Evolutionary conservation across 1,139 yeast genomes (phyloP), one percentile per base, ranked within the genome.

Genomic region (Hyphopichia wangnamkhiaoensis): DNA sequence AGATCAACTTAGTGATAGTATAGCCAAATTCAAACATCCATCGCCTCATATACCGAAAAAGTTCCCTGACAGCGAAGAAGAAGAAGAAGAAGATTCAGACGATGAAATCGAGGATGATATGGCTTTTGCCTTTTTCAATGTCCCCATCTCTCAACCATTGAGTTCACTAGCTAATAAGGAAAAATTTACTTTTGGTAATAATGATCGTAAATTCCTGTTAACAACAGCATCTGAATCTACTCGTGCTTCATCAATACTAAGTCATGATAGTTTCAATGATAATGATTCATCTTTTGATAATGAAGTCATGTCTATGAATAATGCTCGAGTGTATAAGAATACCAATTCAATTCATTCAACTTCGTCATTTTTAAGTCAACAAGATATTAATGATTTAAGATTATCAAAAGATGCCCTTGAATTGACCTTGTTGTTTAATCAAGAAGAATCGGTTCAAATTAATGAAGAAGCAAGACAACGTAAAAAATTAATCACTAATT

Each of bases 81-180:
- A 30, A 14, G 31, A 31, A 19, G 38, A 33, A n/a, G 41, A 37
- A 19, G 54, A 62, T 23, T 70, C 65, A 31, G 48, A 44, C 39
- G 74, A 79, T 17, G 84, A 80, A 43, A 81, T 76, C 39, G 79
- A 79, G 26, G 46, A 65, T 34, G 79, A 82, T 5, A 78, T 69
- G 36, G 76, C 76, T 38, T 63, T 71, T 14, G 64, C 74, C 25
- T 76, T 81, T 45, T 80, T 70, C 62, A 82, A 83, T 49, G 85
- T 83, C 13, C 90, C 89, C 2, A 59, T 80, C 33, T 73, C 85
- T 0, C 82, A 79, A 38, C 73, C 84, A 0, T 56, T 69, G 28
- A 45, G 53, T 12, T 49, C 68, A 2, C 40, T 63, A 14, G 47
- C 57, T 24, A 59, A 58, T 29, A 54, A 56, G 27, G 69, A 66